Evolutionary conservation across 179 eudicot genomes (phyloP), one percentile per base, ranked within the genome.

Genomic region (Camellia oleifera): DNA sequence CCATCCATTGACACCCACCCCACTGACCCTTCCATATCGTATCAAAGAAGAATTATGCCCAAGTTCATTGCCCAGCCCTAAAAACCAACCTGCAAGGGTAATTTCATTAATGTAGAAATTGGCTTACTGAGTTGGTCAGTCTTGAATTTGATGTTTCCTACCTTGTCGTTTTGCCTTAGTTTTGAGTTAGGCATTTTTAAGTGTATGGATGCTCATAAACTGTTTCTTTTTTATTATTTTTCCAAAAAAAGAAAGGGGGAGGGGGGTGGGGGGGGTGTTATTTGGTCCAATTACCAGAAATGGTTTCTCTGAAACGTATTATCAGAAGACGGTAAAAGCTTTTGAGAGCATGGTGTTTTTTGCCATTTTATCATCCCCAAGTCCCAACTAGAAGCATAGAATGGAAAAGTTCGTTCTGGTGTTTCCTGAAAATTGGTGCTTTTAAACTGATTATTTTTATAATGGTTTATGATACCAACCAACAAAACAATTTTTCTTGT

Each of bases 31-130:
- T 46, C 85, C 85, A 3, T 83, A 77, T 69, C 87, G 79, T 32
- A 83, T 85, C 20, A 85, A 85, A 81, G 87, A 85, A 65, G 87
- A 85, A 82, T 61, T 85, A 17, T 80, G 84, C 72, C 78, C 87
- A 14, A 80, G 81, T 65, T 69, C 85, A n/a, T 26, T 83, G 63
- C 79, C 85, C 6, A 82, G 85, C 74, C 85, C 85, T 20, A 82
- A 85, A 82, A 80, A 45, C 74, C 85, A 82, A 61, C 72, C 85
- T 82, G 81, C 85, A 60, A 80, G 73, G 85, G 85, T 82, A 50
- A 58, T 72, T 20, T 79, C 46, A 9, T 48, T 11, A 4, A 63
- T 52, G 74, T 7, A 50, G 57, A 11, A 23, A 17, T 5, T 26
- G 61, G 75, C 75, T 72, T 72, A 4, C 32, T 67, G 42, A 56